These are phyloP conservation scores for Thalassiosira livingstoniorum DNA, from an alignment of 352 stramenopile species.

Conservation along the genomic window DNA sequence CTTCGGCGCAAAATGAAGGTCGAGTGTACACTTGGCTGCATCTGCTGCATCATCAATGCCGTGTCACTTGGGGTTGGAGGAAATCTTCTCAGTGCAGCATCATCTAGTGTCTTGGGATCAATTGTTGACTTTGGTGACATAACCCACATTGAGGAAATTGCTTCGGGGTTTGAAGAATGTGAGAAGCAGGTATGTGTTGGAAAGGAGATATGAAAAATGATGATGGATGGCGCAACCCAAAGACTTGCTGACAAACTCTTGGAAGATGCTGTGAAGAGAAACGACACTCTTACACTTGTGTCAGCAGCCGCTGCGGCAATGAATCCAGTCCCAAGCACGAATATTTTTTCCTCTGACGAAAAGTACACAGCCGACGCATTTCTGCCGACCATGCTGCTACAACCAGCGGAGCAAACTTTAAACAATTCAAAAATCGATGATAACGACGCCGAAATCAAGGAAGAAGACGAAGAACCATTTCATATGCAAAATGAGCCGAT, in stretches of 20 bases:
- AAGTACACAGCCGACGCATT: too few relatives aligned
- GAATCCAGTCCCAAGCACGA: background rate
- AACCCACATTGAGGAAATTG: constrained; percentile 1
- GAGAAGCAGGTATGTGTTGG: background rate
- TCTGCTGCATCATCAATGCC: constrained; percentile 6
- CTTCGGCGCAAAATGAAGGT: constrained; percentile 17
- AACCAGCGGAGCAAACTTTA: too few relatives aligned
- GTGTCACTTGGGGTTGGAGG: constrained; percentile 12
- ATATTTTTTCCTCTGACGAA: too few relatives aligned
- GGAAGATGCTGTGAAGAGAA: background rate
- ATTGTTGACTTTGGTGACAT: constrained; percentile 24
- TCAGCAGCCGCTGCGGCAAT: background rate
- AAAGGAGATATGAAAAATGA: background rate
- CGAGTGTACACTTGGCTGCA: background rate
- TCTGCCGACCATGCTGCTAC: too few relatives aligned
- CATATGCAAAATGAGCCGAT: too few relatives aligned
- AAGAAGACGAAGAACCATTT: too few relatives aligned
- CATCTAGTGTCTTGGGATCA: background rate
- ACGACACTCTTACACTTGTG: background rate
- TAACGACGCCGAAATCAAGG: too few relatives aligned
- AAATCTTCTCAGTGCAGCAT: constrained; percentile 5
- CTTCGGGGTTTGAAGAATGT: background rate
- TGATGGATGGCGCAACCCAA: background rate
- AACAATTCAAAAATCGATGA: too few relatives aligned
- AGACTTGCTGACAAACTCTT: background rate